Base-by-base conservation (phyloP, 192 early-diverging fungal genomes). In the Rhizophagus prolifer region DNA sequence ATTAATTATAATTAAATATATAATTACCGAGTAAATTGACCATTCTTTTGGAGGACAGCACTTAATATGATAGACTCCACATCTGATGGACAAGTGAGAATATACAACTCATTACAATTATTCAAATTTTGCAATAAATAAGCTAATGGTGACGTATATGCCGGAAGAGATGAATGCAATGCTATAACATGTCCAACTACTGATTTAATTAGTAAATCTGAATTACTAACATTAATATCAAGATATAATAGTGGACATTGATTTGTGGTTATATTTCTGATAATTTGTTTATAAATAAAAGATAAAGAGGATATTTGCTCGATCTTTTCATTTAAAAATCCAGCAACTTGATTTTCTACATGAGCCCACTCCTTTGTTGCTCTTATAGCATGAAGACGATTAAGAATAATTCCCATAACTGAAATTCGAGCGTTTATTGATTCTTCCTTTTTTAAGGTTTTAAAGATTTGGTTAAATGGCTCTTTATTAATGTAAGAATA, bases 361-460 rank as follows among this genome's bases (percentile, higher is more conserved):
- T 79, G 36, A 65, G 19, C 30, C 21, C 34, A 74, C 31, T 75
- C 70, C 16, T 41, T 61, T 62, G 78, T 38, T 41, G 77, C 69
- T 38, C 30, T 67, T 58, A 58, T 41, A 23, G 23, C 23, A 44
- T 79, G 41, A 36, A 79, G 21, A 21, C 61, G 28, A 14, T 30
- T 74, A 31, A 68, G 23, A 4, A 79, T 74, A 13, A 68, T 21
- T 36, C 78, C 78, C 1, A 75, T 23, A n/a, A 75, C 60, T 23
- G 72, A 16, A 68, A 79, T 46, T 3, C 78, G 63, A 19, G 13
- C 12, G 13, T 21, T 34, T 6, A n/a, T 8, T 47, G 25, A 13
- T 36, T 71, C 28, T 34, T 77, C 58, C n/a, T 28, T 34, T 47
- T 8, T 5, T 9, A 44, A n/a, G 41, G 26, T 3, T n/a, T 59